Conservation (phyloP, 805 yeast species). For the Sugiyamaella boreocaroliniensis region DNA sequence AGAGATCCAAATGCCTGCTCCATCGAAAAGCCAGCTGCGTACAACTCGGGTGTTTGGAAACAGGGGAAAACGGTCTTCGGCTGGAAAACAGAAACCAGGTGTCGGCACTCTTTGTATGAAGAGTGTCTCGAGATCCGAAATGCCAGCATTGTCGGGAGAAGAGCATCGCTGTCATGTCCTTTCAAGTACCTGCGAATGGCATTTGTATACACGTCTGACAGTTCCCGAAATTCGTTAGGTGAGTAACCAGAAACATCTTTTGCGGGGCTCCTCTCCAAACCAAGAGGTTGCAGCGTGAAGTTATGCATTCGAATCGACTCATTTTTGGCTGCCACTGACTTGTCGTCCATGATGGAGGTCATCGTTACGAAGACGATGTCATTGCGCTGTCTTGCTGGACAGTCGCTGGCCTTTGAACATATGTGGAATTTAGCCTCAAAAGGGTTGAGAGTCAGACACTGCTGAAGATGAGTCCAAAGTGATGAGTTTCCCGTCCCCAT, state of each 20-base stretch:
- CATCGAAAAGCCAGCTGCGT: slow-evolving; percentile 12
- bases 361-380: slow-evolving; percentile 16
- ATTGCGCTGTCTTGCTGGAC: slow-evolving; percentile 12
- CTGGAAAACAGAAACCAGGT: slow-evolving; percentile 18
- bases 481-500: slow-evolving; percentile 9
- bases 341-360: slow-evolving; percentile 6
- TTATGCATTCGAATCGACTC: not conserved
- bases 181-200: slow-evolving; percentile 18
- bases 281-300: not conserved
- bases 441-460: slow-evolving; percentile 14
- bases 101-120: slow-evolving; percentile 23
- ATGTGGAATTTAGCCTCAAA: slow-evolving; percentile 20
- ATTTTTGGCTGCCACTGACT: slow-evolving; percentile 2
- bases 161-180: slow-evolving; percentile 7
- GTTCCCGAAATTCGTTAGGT: not conserved
- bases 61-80: slow-evolving; percentile 19
- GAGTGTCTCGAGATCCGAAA: slow-evolving; percentile 30
- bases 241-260: not conserved
- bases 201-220: slow-evolving; percentile 2
- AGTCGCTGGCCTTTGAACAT: slow-evolving; percentile 17
- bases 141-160: slow-evolving; percentile 22
- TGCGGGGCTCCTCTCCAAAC: not conserved
- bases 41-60: slow-evolving; percentile 4
- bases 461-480: slow-evolving; percentile 15
- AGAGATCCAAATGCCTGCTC: slow-evolving; percentile 14